Conservation (phyloP, 2,329 filamentous ascomycete species). For the Arthrinium phaeospermum region DNA sequence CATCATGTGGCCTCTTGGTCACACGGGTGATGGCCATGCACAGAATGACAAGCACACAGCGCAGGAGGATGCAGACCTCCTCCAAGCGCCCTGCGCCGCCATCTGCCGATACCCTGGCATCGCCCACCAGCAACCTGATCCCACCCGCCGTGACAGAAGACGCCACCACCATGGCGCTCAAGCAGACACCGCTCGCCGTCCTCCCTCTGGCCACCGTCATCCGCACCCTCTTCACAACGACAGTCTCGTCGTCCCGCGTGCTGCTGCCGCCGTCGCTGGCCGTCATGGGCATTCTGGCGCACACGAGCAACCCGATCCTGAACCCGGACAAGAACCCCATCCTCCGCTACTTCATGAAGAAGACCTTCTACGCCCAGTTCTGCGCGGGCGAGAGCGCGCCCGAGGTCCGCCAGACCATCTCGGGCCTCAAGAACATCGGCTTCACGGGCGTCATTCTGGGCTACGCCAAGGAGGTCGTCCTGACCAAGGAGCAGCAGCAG, state of each 20-base stretch:
- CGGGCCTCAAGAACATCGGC: constrained; percentile 72
- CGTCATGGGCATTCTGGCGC: constrained; percentile 71
- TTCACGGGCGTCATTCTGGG: constrained; percentile 85
- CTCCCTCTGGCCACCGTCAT: constrained; percentile 71
- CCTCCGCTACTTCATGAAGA: constrained; percentile 73
- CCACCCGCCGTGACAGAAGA: constrained; percentile 6
- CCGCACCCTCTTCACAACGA: constrained; percentile 71
- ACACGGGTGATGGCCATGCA: constrained; percentile 4
- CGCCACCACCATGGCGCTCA: constrained; percentile 25
- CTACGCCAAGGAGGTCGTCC: constrained; percentile 82
- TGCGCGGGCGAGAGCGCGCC: constrained; percentile 78
- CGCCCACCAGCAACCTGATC: constrained; percentile 11
- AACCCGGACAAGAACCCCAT: constrained; percentile 78
- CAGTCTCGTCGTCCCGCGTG: constrained; percentile 71
- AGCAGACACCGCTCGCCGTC: constrained; percentile 60
- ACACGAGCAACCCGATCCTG: constrained; percentile 69
- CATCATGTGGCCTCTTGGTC: constrained; percentile 21
- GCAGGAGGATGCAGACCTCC: constrained; percentile 21
- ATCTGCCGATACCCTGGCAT: constrained; percentile 26
- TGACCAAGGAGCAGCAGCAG: constrained; percentile 59
- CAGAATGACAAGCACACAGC: neutral
- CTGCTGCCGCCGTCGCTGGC: constrained; percentile 74
- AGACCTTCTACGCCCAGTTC: constrained; percentile 90
- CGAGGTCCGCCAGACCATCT: constrained; percentile 72
- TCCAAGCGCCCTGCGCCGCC: constrained; percentile 2